These are phyloP conservation scores for Gamsiella multidivaricata DNA, from an alignment of 192 early-diverging fungal genomes.

Conservation along the genomic window DNA sequence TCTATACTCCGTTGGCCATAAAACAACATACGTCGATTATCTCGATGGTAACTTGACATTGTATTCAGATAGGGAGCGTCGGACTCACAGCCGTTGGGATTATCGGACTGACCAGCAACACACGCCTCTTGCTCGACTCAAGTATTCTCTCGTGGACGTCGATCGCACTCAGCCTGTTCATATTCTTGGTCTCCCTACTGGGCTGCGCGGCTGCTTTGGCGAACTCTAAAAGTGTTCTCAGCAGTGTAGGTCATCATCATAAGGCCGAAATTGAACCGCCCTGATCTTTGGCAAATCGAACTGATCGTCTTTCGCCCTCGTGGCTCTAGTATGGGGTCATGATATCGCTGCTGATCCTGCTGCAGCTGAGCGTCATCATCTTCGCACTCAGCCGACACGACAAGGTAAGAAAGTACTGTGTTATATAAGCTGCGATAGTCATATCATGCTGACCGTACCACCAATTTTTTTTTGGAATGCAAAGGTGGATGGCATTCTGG, in stretches of 20 bases:
- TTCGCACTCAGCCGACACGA: conserved; percentile 17
- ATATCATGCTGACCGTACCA: too few relatives aligned
- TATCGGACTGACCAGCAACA: background rate
- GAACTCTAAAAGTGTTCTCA: background rate
- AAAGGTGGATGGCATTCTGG: conserved; percentile 21
- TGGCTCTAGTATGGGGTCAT: conserved; percentile 14
- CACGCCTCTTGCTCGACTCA: conserved; percentile 10
- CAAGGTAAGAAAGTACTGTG: conserved; percentile 10
- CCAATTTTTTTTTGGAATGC: too few relatives aligned
- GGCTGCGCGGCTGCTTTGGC: conserved; percentile 8
- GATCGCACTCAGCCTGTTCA: conserved; percentile 10
- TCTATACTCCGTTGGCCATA: too few relatives aligned
- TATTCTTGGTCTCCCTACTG: conserved; percentile 23
- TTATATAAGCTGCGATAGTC: background rate
- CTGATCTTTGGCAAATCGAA: background rate
- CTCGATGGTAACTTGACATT: too few relatives aligned
- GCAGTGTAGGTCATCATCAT: conserved; percentile 5
- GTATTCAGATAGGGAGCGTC: conserved; percentile 18
- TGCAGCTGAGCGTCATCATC: conserved; percentile 15
- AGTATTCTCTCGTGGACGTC: conserved; percentile 15
- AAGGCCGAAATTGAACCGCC: background rate
- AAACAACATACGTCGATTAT: too few relatives aligned
- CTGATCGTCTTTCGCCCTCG: background rate
- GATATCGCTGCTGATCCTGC: conserved; percentile 5
- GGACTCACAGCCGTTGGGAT: conserved; percentile 19